These are phyloP conservation scores for Nannizziopsis barbatae DNA, from an alignment of 2,329 filamentous ascomycete genomes.

Conservation along the genomic window DNA sequence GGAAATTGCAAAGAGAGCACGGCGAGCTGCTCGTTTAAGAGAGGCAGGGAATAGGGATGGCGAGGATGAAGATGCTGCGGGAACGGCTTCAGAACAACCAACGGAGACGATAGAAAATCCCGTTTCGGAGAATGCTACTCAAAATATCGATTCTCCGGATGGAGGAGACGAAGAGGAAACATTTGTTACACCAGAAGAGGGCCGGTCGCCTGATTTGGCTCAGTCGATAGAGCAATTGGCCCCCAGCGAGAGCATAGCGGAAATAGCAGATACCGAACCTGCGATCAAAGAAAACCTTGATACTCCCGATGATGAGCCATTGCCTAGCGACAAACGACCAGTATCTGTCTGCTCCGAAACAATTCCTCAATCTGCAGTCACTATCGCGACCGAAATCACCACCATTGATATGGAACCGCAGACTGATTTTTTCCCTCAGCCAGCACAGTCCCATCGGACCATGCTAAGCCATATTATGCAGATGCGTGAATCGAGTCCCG, in stretches of 20 bases:
- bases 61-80: not conserved
- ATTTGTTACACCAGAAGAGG: slow-evolving; percentile 16
- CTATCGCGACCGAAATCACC: slow-evolving; percentile 51
- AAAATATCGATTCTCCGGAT: not conserved
- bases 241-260: not conserved
- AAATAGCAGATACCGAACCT: not conserved
- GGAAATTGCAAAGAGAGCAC: slow-evolving; percentile 35
- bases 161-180: slow-evolving; percentile 11
- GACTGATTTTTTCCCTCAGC: slow-evolving; percentile 41
- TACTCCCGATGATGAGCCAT: not conserved
- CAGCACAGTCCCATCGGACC: slow-evolving; percentile 28
- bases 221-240: not conserved
- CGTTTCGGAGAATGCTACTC: not conserved
- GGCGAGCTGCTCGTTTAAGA: slow-evolving; percentile 30
- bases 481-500: slow-evolving; percentile 38
- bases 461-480: slow-evolving; percentile 40
- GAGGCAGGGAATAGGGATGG: slow-evolving; percentile 13
- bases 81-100: not conserved
- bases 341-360: slow-evolving; percentile 32
- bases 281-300: not conserved
- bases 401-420: slow-evolving; percentile 61
- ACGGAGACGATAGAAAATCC: not conserved
- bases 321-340: slow-evolving; percentile 1
- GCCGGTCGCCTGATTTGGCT: slow-evolving; percentile 12
- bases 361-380: slow-evolving; percentile 48